A percentile compares a stretch with the other conserved stretches of the same genome.
phyloP scores from a whole-genome alignment of 148 eudicot genomes.

The Silene uniflora region DNA sequence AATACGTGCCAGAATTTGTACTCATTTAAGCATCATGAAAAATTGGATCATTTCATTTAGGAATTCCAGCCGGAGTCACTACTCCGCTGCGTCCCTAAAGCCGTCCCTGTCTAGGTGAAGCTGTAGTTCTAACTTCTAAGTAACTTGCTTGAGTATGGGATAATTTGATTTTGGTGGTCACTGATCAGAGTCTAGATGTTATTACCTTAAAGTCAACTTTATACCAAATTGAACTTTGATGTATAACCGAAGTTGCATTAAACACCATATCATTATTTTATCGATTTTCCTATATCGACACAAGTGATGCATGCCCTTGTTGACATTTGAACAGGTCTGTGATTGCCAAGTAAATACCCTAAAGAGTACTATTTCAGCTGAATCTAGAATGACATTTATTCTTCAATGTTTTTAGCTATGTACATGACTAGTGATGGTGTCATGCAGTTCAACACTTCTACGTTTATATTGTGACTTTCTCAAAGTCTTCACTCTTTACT shows the following conservation, averaged over 20 bases:
- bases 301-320: neutral
- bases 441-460: neutral
- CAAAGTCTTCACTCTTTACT: neutral
- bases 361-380: neutral
- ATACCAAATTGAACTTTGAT: neutral
- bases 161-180: neutral
- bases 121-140: too few relatives aligned
- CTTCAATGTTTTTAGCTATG: neutral
- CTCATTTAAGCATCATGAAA: too few relatives aligned
- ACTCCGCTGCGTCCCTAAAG: too few relatives aligned
- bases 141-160: too few relatives aligned
- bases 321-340: neutral
- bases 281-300: neutral
- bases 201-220: neutral
- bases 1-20: too few relatives aligned
- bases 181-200: neutral
- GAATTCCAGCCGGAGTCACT: too few relatives aligned
- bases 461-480: neutral
- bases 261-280: too few relatives aligned
- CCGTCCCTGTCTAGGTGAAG: too few relatives aligned
- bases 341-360: neutral
- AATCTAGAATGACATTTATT: neutral
- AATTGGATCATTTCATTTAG: too few relatives aligned
- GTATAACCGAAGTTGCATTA: neutral
- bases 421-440: neutral